Evolutionary conservation across 1,284 basidiomycete genomes (phyloP), one percentile per base, ranked within the genome.

Genomic region (Cryptococcus deneoformans): DNA sequence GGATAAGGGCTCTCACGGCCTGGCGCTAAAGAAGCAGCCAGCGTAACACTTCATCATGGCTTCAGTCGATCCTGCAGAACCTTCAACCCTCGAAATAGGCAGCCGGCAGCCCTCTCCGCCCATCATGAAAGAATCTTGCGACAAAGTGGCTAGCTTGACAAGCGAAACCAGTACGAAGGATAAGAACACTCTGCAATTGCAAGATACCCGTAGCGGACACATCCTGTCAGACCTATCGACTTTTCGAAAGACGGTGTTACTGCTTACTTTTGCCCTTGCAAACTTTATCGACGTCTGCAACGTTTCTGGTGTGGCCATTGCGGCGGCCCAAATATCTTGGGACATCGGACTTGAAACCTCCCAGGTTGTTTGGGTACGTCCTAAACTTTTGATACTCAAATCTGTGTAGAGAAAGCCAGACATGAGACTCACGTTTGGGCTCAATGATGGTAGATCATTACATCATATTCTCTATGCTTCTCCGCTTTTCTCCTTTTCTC

Each of bases 401-500:
- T 48, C 20, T 8, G 24, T 29, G 24, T 6, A 29, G 20, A 47
- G 1, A 37, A 29, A 6, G 45, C 36, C 35, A 29, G 29, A 29
- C 29, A 3, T 47, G 43, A 12, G 42, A 8, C 20, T 34, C 38
- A 42, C 1, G n/a, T 39, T 29, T 16, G 43, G 11, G 5, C 29
- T 29, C 29, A 4, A 29, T 29, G 29, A 29, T 29, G 29, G 20
- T 50, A 70, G 67, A 68, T 68, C 60, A 67, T 71, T 58, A 72
- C 69, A 0, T 60, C 66, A 3, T 71, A 73, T 56, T 65, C 64
- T 10, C 58, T 73, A n/a, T 60, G 56, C 20, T 71, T 73, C 38
- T 56, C 63, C 36, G 58, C 65, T 1, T 71, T 71, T 63, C 62
- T 73, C 29, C 66, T 76, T n/a, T 69, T 74, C 54, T 65, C 66